Conservation (phyloP, 1,139 yeast genomes). For the Blastobotrys niveus region DNA sequence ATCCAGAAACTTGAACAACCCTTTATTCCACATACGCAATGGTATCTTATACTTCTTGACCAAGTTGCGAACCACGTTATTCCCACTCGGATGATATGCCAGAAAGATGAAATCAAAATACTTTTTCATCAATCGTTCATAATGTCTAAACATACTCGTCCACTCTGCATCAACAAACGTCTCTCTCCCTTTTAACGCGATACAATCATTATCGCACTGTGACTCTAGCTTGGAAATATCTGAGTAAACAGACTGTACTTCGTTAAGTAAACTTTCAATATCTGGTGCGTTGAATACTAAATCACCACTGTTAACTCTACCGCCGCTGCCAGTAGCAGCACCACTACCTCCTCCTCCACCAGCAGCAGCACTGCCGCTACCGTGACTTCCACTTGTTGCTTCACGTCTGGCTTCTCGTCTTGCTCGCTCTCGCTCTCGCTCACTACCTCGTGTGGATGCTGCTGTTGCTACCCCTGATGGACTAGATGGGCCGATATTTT, state of each 20-base stretch:
- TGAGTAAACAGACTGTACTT: slow-evolving; percentile 26
- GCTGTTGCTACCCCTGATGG: slow-evolving; percentile 4
- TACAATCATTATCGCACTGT: slow-evolving; percentile 18
- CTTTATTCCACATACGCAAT: slow-evolving; percentile 32
- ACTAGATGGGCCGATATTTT: too few species aligned
- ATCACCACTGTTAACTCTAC: not conserved
- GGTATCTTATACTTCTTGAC: slow-evolving; percentile 31
- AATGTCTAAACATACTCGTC: slow-evolving; percentile 22
- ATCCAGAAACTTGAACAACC: slow-evolving; percentile 31
- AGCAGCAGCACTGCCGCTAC: not conserved
- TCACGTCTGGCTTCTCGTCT: not conserved
- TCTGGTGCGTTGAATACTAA: slow-evolving; percentile 3
- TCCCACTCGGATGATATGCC: slow-evolving; percentile 28
- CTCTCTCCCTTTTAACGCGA: slow-evolving; percentile 16
- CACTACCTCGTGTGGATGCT: not conserved
- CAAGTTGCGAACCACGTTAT: slow-evolving; percentile 23
- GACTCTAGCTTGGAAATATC: slow-evolving; percentile 26
- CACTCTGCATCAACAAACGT: slow-evolving; percentile 20
- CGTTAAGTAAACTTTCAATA: slow-evolving; percentile 10
- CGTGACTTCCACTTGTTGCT: not conserved
- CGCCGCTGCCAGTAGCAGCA: not conserved
- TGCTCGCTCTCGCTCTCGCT: too few species aligned
- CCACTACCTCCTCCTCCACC: not conserved
- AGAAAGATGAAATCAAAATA: slow-evolving; percentile 30
- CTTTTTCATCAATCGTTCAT: slow-evolving; percentile 25